A percentile compares a stretch with the other conserved stretches of the same genome.
phyloP scores from a whole-genome alignment of 768 basidiomycete genomes.

The Phylloporus arenicola region DNA sequence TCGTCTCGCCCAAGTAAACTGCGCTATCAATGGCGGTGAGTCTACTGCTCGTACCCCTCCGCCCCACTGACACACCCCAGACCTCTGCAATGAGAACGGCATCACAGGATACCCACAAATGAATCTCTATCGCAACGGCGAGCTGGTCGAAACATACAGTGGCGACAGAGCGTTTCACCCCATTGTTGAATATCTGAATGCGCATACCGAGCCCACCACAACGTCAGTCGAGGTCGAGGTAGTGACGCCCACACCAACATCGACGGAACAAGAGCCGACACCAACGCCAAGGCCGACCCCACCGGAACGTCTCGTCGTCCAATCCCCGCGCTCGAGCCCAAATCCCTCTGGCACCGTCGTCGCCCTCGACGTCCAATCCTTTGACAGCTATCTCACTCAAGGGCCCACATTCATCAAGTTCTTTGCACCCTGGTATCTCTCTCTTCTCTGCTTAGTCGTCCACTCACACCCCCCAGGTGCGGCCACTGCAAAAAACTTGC shows the following conservation, averaged over 20 bases:
- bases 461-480: conserved; percentile 46
- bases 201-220: no score
- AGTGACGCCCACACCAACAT: no score
- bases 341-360: not conserved
- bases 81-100: no score
- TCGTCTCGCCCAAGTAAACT: conserved; percentile 77
- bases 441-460: not conserved
- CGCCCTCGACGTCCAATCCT: conserved; percentile 27
- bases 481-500: conserved; percentile 95
- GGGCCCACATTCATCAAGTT: conserved; percentile 69
- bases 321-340: not conserved
- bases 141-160: conserved; percentile 10
- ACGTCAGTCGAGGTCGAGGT: no score
- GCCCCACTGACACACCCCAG: not conserved
- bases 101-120: no score
- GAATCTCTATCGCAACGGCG: no score
- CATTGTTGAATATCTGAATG: no score
- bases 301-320: not conserved
- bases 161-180: no score
- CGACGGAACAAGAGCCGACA: not conserved
- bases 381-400: conserved; percentile 35
- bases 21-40: conserved; percentile 71
- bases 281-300: not conserved
- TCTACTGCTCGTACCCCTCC: not conserved
- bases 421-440: conserved; percentile 80